Conservation (phyloP, 805 yeast species). For the Groenewaldozyma salmanticensis region DNA sequence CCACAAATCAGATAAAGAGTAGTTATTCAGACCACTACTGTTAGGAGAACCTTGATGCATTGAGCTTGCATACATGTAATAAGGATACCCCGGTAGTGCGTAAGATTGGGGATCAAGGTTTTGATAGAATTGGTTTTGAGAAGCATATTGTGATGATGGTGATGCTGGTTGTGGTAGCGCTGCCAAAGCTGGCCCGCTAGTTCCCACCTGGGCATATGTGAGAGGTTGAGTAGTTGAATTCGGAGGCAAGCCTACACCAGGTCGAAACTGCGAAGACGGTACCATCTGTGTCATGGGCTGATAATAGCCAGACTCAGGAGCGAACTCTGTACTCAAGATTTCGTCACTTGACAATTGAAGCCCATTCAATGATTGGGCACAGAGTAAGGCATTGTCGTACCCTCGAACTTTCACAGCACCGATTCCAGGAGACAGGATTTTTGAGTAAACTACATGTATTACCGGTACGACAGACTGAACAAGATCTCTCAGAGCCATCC, state of each 20-base stretch:
- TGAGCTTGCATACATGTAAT: not conserved
- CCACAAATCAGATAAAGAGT: not conserved
- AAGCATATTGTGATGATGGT: not conserved
- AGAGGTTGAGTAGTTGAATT: not conserved
- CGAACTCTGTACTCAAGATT: slow-evolving; percentile 7
- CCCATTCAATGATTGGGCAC: slow-evolving; percentile 10
- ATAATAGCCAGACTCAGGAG: slow-evolving; percentile 1
- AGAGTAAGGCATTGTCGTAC: slow-evolving; percentile 9
- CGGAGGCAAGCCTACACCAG: too few species aligned
- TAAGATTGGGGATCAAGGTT: not conserved
- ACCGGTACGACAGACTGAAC: slow-evolving; percentile 8
- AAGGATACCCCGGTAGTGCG: not conserved
- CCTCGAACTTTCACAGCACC: slow-evolving; percentile 13
- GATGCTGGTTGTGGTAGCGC: not conserved
- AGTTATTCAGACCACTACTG: not conserved
- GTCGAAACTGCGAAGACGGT: too few species aligned
- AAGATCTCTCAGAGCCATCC: slow-evolving; percentile 24
- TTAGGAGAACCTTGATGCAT: not conserved
- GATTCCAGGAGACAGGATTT: slow-evolving; percentile 11
- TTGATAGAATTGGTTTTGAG: slow-evolving; percentile 2
- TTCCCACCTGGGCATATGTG: slow-evolving; percentile 3
- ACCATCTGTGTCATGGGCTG: not conserved
- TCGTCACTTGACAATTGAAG: slow-evolving; percentile 5
- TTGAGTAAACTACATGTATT: slow-evolving; percentile 11
- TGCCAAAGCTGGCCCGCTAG: slow-evolving; percentile 3